phyloP scores from a whole-genome alignment of 192 early-diverging fungal species.

The Coemansia reversa region DNA sequence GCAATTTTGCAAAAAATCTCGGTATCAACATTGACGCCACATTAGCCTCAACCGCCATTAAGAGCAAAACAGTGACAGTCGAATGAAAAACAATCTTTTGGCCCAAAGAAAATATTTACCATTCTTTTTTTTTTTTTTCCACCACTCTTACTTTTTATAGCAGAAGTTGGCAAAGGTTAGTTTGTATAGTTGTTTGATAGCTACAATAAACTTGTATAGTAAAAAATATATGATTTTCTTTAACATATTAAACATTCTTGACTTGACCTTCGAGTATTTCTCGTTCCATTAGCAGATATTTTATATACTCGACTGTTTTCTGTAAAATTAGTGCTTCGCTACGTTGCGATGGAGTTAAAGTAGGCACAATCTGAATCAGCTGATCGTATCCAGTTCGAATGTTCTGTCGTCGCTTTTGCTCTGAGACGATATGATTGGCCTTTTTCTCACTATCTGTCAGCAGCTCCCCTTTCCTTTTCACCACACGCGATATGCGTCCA shows the following conservation, averaged over 20 bases:
- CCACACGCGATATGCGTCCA: constrained; percentile 9
- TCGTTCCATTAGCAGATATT: constrained; percentile 61
- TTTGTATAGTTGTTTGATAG: too few species aligned
- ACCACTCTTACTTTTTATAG: not conserved
- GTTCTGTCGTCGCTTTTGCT: constrained; percentile 89
- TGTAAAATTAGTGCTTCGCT: constrained; percentile 85
- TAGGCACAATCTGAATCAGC: constrained; percentile 84
- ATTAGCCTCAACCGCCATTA: not conserved
- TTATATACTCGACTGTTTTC: constrained; percentile 79
- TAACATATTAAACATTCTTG: constrained; percentile 9
- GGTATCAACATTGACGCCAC: constrained; percentile 29
- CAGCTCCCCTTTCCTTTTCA: constrained; percentile 63
- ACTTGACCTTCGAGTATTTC: constrained; percentile 53
- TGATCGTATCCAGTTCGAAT: constrained; percentile 89
- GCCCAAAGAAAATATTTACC: not conserved
- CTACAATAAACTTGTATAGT: not conserved
- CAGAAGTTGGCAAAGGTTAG: not conserved
- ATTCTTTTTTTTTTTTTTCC: not conserved
- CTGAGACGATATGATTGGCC: constrained; percentile 93
- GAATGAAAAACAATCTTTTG: not conserved
- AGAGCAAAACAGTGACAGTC: not conserved
- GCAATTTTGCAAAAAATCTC: constrained; percentile 30
- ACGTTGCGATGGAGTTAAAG: constrained; percentile 75
- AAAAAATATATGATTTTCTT: not conserved
- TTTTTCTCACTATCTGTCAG: constrained; percentile 90